A percentile compares a stretch with the other conserved stretches of the same genome.
These are phyloP conservation scores for Stemphylium lycopersici DNA, from an alignment of 2,329 filamentous ascomycete species.

Conservation along the genomic window DNA sequence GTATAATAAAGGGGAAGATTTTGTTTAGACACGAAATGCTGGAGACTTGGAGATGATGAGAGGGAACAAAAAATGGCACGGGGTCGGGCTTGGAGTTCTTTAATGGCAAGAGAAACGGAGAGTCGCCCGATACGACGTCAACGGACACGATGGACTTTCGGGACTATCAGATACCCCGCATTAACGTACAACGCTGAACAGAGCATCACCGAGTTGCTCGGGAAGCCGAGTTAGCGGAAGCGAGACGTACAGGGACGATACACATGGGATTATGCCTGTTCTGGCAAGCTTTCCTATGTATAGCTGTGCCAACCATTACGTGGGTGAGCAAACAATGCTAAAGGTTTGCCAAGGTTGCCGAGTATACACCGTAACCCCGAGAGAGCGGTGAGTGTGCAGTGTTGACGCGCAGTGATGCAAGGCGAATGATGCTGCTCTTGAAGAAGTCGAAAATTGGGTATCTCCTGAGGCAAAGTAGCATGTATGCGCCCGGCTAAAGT, in stretches of 20 bases:
- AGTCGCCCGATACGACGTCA: no score
- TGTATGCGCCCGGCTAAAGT: neutral
- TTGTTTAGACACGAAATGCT: neutral
- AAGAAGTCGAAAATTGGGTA: slow-evolving; percentile 5
- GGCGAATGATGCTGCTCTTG: neutral
- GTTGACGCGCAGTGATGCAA: neutral
- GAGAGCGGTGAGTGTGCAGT: neutral
- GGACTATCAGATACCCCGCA: neutral
- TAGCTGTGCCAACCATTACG: neutral
- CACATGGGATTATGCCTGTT: neutral
- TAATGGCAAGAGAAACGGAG: no score
- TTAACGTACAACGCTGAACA: neutral
- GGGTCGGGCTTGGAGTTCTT: no score
- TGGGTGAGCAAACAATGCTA: neutral
- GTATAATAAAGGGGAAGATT: neutral
- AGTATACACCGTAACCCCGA: neutral
- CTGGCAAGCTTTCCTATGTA: neutral
- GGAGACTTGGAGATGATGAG: no score
- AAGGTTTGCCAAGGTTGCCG: neutral
- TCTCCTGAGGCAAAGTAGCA: neutral
- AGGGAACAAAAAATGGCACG: no score
- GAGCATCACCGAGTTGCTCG: neutral
- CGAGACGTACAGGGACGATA: neutral
- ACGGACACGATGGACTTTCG: no score
- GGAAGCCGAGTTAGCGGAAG: neutral